These are phyloP conservation scores for Collybiopsis confluens DNA, from an alignment of 768 basidiomycete genomes.

Conservation along the genomic window DNA sequence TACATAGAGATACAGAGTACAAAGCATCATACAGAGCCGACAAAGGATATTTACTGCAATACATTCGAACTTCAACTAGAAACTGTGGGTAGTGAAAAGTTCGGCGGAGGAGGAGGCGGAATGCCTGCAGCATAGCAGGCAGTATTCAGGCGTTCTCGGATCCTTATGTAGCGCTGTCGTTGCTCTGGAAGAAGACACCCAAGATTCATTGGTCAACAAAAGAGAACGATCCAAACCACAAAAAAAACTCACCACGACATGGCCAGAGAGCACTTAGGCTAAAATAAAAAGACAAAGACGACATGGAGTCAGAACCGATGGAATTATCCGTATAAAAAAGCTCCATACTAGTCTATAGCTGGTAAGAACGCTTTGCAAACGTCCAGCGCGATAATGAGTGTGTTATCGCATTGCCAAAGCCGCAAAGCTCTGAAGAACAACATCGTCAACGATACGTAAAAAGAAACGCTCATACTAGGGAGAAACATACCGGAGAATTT, in stretches of 20 bases:
- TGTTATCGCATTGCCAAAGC: conserved; percentile 59
- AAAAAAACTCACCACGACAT: conserved; percentile 43
- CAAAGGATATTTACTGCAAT: background rate
- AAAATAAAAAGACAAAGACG: conserved; percentile 10
- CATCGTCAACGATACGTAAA: conserved; percentile 1
- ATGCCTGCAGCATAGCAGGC: conserved; percentile 48
- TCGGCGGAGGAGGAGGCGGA: conserved; percentile 36
- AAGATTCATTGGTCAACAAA: background rate
- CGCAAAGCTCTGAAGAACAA: conserved; percentile 39
- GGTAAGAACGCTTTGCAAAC: conserved; percentile 58
- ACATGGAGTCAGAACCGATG: conserved; percentile 5
- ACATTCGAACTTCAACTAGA: background rate
- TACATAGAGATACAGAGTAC: background rate
- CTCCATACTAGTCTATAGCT: conserved; percentile 50
- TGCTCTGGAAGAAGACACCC: conserved; percentile 40
- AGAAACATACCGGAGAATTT: conserved; percentile 48
- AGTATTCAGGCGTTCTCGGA: conserved; percentile 40
- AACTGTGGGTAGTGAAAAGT: conserved; percentile 23
- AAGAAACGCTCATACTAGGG: conserved; percentile 7
- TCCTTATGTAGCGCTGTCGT: conserved; percentile 39
- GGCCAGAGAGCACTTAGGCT: conserved; percentile 61
- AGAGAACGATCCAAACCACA: background rate
- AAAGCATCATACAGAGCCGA: background rate
- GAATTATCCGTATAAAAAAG: no score
- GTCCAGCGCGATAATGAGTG: conserved; percentile 55